Percentiles rank a stretch among this genome's conserved stretches.
phyloP scores from a whole-genome alignment of 116 monocot genomes.

The Zostera marina region DNA sequence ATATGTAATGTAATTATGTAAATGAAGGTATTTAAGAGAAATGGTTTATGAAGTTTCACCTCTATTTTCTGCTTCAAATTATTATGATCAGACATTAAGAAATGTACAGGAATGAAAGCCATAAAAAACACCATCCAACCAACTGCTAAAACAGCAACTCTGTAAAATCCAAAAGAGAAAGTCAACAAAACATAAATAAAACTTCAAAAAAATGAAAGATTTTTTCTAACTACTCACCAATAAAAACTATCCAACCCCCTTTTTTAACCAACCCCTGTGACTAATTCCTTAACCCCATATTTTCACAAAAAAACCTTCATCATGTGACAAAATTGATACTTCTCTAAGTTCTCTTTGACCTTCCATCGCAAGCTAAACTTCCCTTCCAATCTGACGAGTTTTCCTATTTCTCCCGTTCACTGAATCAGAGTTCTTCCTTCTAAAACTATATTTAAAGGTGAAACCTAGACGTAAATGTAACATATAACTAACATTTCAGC shows the following conservation, averaged over 20 bases:
- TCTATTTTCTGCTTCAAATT: slow-evolving; percentile 56
- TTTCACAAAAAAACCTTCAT: no score
- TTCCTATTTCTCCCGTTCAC: no score
- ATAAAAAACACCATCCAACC: slow-evolving; percentile 86
- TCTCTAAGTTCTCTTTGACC: no score
- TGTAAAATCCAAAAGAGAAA: slow-evolving; percentile 12
- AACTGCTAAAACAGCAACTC: slow-evolving; percentile 42
- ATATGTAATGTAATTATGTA: slow-evolving; percentile 1
- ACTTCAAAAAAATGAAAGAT: neutral
- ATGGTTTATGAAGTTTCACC: slow-evolving; percentile 14
- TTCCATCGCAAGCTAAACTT: no score
- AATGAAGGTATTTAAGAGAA: neutral
- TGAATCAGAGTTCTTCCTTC: no score
- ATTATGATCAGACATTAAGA: slow-evolving; percentile 44
- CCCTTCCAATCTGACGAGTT: no score
- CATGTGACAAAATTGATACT: no score
- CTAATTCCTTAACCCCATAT: no score
- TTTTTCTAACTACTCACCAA: neutral
- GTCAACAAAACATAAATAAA: neutral
- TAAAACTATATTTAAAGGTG: no score
- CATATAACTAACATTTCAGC: no score
- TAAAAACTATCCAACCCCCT: neutral
- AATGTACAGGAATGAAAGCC: slow-evolving; percentile 72
- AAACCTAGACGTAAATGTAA: no score
- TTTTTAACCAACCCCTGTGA: no score